A percentile compares a stretch with the other conserved stretches of the same genome.
phyloP scores from a whole-genome alignment of 176 grass and related monocot genomes.

The Oryza glaberrima region DNA sequence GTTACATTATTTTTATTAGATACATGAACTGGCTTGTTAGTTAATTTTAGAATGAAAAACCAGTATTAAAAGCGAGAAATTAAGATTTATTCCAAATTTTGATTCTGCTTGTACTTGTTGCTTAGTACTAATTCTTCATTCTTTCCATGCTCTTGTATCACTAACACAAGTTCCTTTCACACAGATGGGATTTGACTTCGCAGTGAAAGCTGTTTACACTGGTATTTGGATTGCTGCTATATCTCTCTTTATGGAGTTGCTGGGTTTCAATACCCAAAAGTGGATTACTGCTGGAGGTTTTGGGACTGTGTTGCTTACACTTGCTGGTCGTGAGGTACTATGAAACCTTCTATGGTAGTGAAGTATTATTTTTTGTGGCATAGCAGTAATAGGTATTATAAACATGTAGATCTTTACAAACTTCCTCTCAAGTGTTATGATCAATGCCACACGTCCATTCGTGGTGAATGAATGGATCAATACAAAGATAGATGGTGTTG shows the following conservation, averaged over 20 bases:
- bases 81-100: slow-evolving; percentile 7
- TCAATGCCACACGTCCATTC: slow-evolving; percentile 95
- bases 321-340: slow-evolving; percentile 96
- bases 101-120: background rate
- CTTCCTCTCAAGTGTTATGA: slow-evolving; percentile 98
- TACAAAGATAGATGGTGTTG: slow-evolving; percentile 91
- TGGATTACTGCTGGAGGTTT: slow-evolving; percentile 97
- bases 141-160: background rate
- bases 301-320: slow-evolving; percentile 93
- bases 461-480: slow-evolving; percentile 94
- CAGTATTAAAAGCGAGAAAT: background rate
- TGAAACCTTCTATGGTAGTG: slow-evolving; percentile 11
- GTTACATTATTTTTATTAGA: background rate
- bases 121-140: background rate
- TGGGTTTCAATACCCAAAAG: slow-evolving; percentile 97
- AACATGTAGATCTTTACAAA: slow-evolving; percentile 91
- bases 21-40: slow-evolving; percentile 8
- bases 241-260: slow-evolving; percentile 96
- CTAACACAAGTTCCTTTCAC: slow-evolving; percentile 44
- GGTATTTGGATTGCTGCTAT: slow-evolving; percentile 88
- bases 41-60: slow-evolving; percentile 6
- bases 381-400: slow-evolving; percentile 26
- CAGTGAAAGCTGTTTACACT: slow-evolving; percentile 82
- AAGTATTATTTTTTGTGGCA: slow-evolving; percentile 12
- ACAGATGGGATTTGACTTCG: slow-evolving; percentile 97